Conservation (phyloP, 495 filamentous ascomycete genomes). For the Hypomontagnella submonticulosa region DNA sequence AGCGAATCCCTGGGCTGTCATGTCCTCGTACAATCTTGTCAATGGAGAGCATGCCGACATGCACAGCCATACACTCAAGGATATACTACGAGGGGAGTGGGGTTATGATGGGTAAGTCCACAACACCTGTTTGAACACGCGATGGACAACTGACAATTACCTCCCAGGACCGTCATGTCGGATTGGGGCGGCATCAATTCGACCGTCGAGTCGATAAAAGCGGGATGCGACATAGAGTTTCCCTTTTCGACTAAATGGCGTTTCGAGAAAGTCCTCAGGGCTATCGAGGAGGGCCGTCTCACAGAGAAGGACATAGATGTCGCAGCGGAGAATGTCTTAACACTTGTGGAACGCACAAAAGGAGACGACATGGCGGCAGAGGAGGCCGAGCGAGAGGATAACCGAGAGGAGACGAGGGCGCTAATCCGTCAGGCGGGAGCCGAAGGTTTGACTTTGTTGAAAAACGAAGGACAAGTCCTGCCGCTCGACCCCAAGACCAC, state of each 20-base stretch:
- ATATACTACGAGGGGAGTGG: constrained; percentile 83
- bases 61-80: constrained; percentile 73
- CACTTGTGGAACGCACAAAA: constrained; percentile 72
- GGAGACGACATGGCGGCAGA: constrained; percentile 70
- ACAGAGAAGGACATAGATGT: constrained; percentile 58
- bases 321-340: constrained; percentile 72
- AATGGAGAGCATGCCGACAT: constrained; percentile 83
- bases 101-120: constrained; percentile 70
- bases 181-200: constrained; percentile 81
- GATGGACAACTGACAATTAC: constrained; percentile 34
- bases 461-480: constrained; percentile 75
- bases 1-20: constrained; percentile 78
- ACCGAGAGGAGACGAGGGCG: constrained; percentile 71
- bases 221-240: constrained; percentile 83
- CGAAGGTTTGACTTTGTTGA: constrained; percentile 81
- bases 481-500: constrained; percentile 72
- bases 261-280: constrained; percentile 71
- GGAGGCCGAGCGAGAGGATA: constrained; percentile 69
- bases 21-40: constrained; percentile 88
- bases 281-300: constrained; percentile 70
- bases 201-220: constrained; percentile 74
- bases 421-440: constrained; percentile 76
- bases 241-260: constrained; percentile 78
- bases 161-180: constrained; percentile 71
- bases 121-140: constrained; percentile 5